Conservation (phyloP, 306 rosid species). For the Acacia crassicarpa region DNA sequence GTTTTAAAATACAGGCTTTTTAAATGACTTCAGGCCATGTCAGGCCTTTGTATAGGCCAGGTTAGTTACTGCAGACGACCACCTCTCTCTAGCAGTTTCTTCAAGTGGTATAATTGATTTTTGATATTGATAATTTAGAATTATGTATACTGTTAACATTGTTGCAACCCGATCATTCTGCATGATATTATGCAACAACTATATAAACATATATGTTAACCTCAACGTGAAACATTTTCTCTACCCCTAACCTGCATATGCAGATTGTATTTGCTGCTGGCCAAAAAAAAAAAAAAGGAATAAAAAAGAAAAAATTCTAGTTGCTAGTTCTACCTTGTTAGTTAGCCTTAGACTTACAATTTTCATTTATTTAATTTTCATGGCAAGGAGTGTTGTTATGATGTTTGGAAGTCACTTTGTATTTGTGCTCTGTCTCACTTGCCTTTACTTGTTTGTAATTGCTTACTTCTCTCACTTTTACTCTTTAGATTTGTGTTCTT, state of each 20-base stretch:
- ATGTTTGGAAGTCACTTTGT: constrained; percentile 4
- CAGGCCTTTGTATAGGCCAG: too few relatives aligned
- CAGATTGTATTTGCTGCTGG: background rate
- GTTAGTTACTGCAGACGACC: too few relatives aligned
- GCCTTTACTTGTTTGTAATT: background rate
- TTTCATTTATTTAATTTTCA: constrained; percentile 19
- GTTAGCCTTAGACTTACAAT: background rate
- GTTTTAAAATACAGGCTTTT: too few relatives aligned
- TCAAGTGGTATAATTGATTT: too few relatives aligned
- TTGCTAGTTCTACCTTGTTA: background rate
- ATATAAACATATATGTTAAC: background rate
- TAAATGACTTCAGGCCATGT: too few relatives aligned
- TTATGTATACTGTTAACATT: too few relatives aligned
- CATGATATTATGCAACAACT: too few relatives aligned
- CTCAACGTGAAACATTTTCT: background rate
- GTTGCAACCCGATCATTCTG: too few relatives aligned
- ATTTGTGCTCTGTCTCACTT: background rate
- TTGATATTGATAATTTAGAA: too few relatives aligned
- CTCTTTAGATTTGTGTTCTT: too few relatives aligned
- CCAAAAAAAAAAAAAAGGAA: background rate
- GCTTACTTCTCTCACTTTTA: background rate
- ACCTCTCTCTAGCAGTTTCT: too few relatives aligned
- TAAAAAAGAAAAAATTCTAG: background rate
- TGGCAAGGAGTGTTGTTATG: constrained; percentile 1
- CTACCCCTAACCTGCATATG: too few relatives aligned